Conservation (phyloP, 805 yeast species). For the Candida berthetii region DNA sequence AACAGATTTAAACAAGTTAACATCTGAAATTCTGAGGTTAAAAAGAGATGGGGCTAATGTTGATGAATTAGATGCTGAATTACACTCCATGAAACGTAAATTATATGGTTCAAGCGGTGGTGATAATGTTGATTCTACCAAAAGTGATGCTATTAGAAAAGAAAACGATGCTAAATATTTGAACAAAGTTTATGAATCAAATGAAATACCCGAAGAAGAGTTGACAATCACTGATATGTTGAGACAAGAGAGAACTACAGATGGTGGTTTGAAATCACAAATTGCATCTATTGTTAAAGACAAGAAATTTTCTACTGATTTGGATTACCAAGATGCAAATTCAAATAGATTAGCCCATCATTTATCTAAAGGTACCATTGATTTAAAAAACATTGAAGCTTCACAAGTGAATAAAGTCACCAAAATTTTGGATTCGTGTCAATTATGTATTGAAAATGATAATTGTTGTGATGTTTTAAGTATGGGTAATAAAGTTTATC, state of each 20-base stretch:
- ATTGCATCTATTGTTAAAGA: constrained; percentile 31
- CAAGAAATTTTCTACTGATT: constrained; percentile 28
- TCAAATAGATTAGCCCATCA: constrained; percentile 29
- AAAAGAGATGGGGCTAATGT: constrained; percentile 16
- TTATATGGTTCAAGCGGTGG: not conserved
- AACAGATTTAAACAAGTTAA: constrained; percentile 23
- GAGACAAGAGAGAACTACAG: constrained; percentile 23
- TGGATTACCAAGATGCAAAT: constrained; percentile 37
- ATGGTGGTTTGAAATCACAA: constrained; percentile 14
- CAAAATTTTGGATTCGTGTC: constrained; percentile 27
- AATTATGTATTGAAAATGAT: constrained; percentile 27
- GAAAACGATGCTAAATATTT: constrained; percentile 3
- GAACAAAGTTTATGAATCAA: constrained; percentile 1
- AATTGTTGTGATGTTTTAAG: constrained; percentile 25
- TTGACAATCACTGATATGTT: constrained; percentile 31
- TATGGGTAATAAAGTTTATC: constrained; percentile 28
- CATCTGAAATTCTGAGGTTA: constrained; percentile 25
- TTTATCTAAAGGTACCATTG: constrained; percentile 21
- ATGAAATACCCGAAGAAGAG: constrained; percentile 22
- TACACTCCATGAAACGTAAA: constrained; percentile 9
- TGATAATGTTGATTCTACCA: not conserved
- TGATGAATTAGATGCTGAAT: constrained; percentile 14
- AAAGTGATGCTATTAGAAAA: constrained; percentile 1
- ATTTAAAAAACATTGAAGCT: constrained; percentile 22
- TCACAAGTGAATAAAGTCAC: constrained; percentile 20